A percentile compares a stretch with the other conserved stretches of the same genome.
Evolutionary conservation across 75 land plant genomes (phyloP).

Genomic region (Chamaecyparis obtusa): DNA sequence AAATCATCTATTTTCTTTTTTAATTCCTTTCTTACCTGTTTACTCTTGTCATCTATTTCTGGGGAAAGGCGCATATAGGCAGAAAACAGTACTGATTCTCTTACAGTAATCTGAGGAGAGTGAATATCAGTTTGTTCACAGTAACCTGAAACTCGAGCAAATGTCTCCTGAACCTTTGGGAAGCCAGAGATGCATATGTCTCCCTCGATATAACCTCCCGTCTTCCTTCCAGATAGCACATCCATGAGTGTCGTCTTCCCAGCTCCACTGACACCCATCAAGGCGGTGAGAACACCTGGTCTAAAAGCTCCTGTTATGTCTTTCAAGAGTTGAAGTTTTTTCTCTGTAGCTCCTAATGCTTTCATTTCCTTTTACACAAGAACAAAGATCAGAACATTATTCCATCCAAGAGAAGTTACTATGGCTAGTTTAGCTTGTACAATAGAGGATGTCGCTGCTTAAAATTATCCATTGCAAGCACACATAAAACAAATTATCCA

Average conservation of each 20-base stretch:
- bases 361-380: conserved; percentile 26
- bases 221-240: conserved; percentile 23
- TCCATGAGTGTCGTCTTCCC: conserved; percentile 30
- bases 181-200: conserved; percentile 17
- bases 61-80: conserved; percentile 20
- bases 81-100: conserved; percentile 14
- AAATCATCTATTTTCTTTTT: neutral
- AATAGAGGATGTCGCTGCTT: neutral
- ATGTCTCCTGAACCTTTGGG: conserved; percentile 20
- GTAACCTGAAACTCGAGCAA: conserved; percentile 22
- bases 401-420: neutral
- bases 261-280: conserved; percentile 39
- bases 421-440: neutral
- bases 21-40: neutral
- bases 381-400: neutral
- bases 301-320: conserved; percentile 36
- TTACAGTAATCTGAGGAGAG: conserved; percentile 19
- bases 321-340: conserved; percentile 26
- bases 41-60: conserved; percentile 9
- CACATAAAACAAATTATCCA: neutral
- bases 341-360: conserved; percentile 28
- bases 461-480: neutral
- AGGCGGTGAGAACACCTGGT: conserved; percentile 30
- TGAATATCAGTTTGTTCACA: conserved; percentile 24
- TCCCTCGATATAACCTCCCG: conserved; percentile 22